These are phyloP conservation scores for Fusarium sp. DNA, from an alignment of 2,329 filamentous ascomycete genomes.

Conservation along the genomic window DNA sequence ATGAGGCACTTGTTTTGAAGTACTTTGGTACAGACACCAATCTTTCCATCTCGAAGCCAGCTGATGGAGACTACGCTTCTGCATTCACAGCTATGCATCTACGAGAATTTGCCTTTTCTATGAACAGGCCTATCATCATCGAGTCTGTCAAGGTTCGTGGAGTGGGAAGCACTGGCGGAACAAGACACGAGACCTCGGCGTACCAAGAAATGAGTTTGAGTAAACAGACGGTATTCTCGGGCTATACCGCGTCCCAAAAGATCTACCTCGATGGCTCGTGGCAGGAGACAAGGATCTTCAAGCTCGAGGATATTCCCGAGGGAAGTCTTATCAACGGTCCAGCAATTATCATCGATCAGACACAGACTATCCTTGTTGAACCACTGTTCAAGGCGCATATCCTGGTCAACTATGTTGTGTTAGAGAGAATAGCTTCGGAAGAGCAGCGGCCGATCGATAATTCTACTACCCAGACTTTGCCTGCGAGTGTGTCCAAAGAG, in stretches of 20 bases:
- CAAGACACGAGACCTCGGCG: background rate
- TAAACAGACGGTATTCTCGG: background rate
- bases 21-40: slow-evolving; percentile 61
- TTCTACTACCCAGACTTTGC: background rate
- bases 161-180: slow-evolving; percentile 8
- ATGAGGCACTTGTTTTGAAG: slow-evolving; percentile 61
- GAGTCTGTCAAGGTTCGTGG: slow-evolving; percentile 56
- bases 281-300: slow-evolving; percentile 18
- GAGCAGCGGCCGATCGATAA: background rate
- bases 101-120: slow-evolving; percentile 59
- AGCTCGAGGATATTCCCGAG: slow-evolving; percentile 3
- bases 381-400: slow-evolving; percentile 49
- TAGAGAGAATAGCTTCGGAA: slow-evolving; percentile 43
- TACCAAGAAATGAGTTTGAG: slow-evolving; percentile 1
- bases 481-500: background rate
- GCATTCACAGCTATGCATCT: slow-evolving; percentile 57
- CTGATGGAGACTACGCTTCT: slow-evolving; percentile 54
- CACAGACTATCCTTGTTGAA: slow-evolving; percentile 52
- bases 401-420: slow-evolving; percentile 51
- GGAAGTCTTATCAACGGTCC: slow-evolving; percentile 49
- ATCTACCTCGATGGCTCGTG: slow-evolving; percentile 26
- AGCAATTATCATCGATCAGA: slow-evolving; percentile 52
- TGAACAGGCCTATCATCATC: slow-evolving; percentile 56
- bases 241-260: background rate
- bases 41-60: slow-evolving; percentile 61